A percentile compares a stretch with the other conserved stretches of the same genome.
Evolutionary conservation across 805 yeast species (phyloP).

Genomic region (Sugiyamaella lignohabitans): DNA sequence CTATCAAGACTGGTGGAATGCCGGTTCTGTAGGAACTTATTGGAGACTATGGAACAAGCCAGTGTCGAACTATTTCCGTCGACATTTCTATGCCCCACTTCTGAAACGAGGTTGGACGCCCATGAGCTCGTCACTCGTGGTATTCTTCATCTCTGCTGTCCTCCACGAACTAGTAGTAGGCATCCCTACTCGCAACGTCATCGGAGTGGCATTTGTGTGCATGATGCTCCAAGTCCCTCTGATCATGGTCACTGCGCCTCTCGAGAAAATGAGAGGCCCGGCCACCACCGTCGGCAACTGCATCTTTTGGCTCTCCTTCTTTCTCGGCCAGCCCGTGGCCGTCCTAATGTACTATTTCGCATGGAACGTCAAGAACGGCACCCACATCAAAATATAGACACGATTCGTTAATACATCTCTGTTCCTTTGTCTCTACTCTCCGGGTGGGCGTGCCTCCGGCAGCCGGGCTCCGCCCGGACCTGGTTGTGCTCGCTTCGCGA

Average conservation of each 20-base stretch:
- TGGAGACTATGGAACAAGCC: slow-evolving; percentile 46
- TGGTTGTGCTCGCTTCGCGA: not conserved
- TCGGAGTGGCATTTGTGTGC: slow-evolving; percentile 41
- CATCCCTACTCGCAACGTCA: slow-evolving; percentile 40
- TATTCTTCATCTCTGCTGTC: slow-evolving; percentile 39
- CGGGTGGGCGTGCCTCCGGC: not conserved
- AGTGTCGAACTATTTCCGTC: slow-evolving; percentile 37
- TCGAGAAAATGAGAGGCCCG: slow-evolving; percentile 37
- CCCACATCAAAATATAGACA: not conserved
- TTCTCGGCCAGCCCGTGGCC: slow-evolving; percentile 43
- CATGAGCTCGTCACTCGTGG: slow-evolving; percentile 30
- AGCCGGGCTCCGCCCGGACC: not conserved
- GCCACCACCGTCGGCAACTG: slow-evolving; percentile 41
- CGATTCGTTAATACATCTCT: not conserved
- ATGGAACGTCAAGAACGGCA: slow-evolving; percentile 32
- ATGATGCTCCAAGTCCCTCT: slow-evolving; percentile 42
- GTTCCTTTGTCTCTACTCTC: not conserved
- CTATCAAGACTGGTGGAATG: slow-evolving; percentile 47
- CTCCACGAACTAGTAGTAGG: slow-evolving; percentile 44
- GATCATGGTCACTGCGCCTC: slow-evolving; percentile 36
- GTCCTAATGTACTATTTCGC: slow-evolving; percentile 40
- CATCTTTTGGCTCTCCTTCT: slow-evolving; percentile 41
- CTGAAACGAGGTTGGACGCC: slow-evolving; percentile 31
- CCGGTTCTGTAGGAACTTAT: slow-evolving; percentile 42
- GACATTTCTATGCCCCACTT: slow-evolving; percentile 39